Evolutionary conservation across 257 asterid species (phyloP).

Genomic region (Petrea volubilis): DNA sequence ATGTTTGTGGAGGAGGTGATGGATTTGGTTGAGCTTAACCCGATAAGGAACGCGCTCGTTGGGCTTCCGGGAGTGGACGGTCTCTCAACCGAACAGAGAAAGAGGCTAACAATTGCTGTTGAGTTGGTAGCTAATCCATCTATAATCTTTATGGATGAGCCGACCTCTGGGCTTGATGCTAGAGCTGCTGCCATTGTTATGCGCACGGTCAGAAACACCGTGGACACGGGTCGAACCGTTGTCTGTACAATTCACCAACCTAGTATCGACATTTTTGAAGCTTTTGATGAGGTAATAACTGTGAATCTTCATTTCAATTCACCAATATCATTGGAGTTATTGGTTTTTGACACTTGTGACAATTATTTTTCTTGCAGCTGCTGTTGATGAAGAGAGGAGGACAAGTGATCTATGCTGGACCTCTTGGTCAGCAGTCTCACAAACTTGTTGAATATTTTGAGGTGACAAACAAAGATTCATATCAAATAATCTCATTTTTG

Average conservation of each 20-base stretch:
- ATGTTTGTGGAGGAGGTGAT: conserved; percentile 92
- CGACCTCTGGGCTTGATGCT: too few relatives aligned
- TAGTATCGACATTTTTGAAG: conserved; percentile 85
- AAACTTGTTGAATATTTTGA: conserved; percentile 72
- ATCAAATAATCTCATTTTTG: neutral
- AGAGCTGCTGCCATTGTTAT: too few relatives aligned
- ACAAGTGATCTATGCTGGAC: conserved; percentile 62
- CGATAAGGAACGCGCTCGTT: conserved; percentile 68
- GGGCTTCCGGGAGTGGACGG: conserved; percentile 89
- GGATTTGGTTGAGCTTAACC: conserved; percentile 79
- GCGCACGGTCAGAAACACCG: too few relatives aligned
- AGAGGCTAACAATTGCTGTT: too few relatives aligned
- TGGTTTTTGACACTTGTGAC: neutral
- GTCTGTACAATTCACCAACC: conserved; percentile 94
- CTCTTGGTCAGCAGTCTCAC: conserved; percentile 69
- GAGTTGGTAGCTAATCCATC: conserved; percentile 96
- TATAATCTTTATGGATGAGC: conserved; percentile 88
- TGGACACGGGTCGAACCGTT: conserved; percentile 84
- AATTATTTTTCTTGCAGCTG: conserved; percentile 19
- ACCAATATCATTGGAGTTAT: neutral
- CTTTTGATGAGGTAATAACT: conserved; percentile 72
- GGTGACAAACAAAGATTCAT: conserved; percentile 31
- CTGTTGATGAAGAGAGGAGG: conserved; percentile 63
- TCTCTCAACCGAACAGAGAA: conserved; percentile 84
- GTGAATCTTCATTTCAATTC: neutral